phyloP scores from a whole-genome alignment of 345 rosid species.

The Melaleuca alternifolia region DNA sequence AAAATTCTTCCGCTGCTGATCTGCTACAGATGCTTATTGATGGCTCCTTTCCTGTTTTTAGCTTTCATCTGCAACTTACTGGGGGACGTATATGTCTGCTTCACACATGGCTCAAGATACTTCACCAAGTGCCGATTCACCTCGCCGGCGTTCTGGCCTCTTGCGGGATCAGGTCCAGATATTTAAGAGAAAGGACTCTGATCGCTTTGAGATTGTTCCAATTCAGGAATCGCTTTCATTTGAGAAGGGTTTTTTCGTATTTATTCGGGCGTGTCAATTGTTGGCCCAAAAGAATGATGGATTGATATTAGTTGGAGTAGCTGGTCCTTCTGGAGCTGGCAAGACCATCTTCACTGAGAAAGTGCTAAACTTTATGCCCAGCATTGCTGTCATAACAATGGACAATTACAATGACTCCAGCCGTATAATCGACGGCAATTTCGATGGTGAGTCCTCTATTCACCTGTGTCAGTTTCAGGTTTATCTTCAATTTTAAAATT shows the following conservation, averaged over 20 bases:
- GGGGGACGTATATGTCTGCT: background rate
- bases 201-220: conserved; percentile 73
- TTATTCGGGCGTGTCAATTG: conserved; percentile 88
- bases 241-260: conserved; percentile 81
- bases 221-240: conserved; percentile 70
- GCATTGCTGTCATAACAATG: conserved; percentile 86
- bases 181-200: conserved; percentile 61
- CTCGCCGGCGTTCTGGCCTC: conserved; percentile 74
- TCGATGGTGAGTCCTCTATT: conserved; percentile 52
- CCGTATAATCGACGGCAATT: conserved; percentile 89
- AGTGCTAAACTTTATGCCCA: conserved; percentile 83
- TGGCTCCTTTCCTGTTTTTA: background rate
- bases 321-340: conserved; percentile 99
- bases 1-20: background rate
- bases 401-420: conserved; percentile 89
- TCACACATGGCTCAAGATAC: conserved; percentile 49
- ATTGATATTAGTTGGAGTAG: conserved; percentile 78
- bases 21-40: background rate
- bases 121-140: conserved; percentile 47
- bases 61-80: background rate
- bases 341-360: conserved; percentile 95
- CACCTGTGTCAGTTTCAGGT: background rate
- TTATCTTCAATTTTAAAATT: background rate
- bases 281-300: conserved; percentile 92
- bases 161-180: conserved; percentile 82